These are phyloP conservation scores for Fraxinus americana DNA, from an alignment of 257 asterid species.

Conservation along the genomic window DNA sequence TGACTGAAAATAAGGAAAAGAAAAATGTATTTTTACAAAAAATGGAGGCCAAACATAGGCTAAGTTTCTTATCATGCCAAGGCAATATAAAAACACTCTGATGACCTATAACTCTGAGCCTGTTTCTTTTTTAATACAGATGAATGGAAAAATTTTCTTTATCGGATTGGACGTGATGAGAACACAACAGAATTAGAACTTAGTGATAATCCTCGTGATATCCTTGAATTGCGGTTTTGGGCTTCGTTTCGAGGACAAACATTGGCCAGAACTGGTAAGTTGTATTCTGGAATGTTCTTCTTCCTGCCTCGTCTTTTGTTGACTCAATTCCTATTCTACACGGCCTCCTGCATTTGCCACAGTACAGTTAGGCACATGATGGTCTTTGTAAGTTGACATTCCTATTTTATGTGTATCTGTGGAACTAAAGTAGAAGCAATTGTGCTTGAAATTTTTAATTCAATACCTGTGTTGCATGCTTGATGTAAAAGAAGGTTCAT, in stretches of 20 bases:
- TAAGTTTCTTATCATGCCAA: constrained; percentile 3
- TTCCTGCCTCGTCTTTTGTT: constrained; percentile 6
- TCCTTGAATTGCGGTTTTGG: constrained; percentile 95
- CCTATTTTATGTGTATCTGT: neutral
- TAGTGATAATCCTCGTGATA: constrained; percentile 74
- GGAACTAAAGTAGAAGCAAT: neutral
- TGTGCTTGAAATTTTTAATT: neutral
- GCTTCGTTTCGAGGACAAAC: constrained; percentile 99
- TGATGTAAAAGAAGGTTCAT: neutral
- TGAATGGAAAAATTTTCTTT: constrained; percentile 96
- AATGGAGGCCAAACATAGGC: too few relatives aligned
- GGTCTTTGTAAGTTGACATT: neutral
- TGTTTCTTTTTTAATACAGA: constrained; percentile 46
- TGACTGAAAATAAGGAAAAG: too few relatives aligned
- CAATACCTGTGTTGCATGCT: neutral
- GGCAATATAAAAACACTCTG: neutral
- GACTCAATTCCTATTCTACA: constrained; percentile 13
- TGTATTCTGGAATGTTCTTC: constrained; percentile 13
- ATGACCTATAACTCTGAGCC: neutral
- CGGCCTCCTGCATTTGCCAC: neutral
- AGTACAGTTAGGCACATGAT: neutral
- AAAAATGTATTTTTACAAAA: too few relatives aligned
- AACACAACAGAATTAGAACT: constrained; percentile 73
- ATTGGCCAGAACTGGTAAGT: constrained; percentile 88
- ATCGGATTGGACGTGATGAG: constrained; percentile 94